Evolutionary conservation across 1,284 basidiomycete species (phyloP).

Genomic region (Neotropicomus parvogracilis): DNA sequence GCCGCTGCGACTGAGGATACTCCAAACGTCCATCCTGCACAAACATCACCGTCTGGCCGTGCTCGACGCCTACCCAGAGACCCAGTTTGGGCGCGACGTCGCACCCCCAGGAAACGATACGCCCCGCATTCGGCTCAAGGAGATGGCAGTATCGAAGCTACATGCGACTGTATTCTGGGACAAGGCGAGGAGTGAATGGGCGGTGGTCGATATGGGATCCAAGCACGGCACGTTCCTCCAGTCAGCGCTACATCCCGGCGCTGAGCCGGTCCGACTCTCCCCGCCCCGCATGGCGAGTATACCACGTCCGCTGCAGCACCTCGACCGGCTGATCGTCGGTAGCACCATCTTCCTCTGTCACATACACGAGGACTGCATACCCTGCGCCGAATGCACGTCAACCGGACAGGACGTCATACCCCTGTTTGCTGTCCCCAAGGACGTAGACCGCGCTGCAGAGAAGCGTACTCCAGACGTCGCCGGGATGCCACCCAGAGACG

Average conservation of each 20-base stretch:
- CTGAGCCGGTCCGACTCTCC: constrained; percentile 49
- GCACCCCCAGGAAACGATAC: constrained; percentile 45
- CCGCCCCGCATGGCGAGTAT: constrained; percentile 61
- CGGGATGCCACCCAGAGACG: constrained; percentile 39
- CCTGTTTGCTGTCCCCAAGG: constrained; percentile 45
- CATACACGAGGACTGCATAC: constrained; percentile 55
- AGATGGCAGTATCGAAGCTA: constrained; percentile 76
- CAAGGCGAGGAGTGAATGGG: constrained; percentile 52
- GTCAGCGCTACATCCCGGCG: constrained; percentile 22
- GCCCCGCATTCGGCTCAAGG: constrained; percentile 69
- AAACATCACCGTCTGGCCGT: constrained; percentile 50
- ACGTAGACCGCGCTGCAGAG: constrained; percentile 28
- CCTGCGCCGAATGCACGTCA: constrained; percentile 59
- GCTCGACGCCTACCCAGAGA: constrained; percentile 58
- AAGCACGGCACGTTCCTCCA: constrained; percentile 71
- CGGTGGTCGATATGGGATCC: constrained; percentile 76
- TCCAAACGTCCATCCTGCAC: constrained; percentile 50
- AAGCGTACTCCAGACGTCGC: constrained; percentile 35
- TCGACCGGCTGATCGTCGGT: constrained; percentile 63
- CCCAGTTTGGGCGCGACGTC: constrained; percentile 68
- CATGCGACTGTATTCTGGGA: constrained; percentile 77
- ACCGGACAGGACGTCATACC: constrained; percentile 52
- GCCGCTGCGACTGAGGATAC: constrained; percentile 56
- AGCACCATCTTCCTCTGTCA: constrained; percentile 67
- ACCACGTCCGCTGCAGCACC: constrained; percentile 57